Evolutionary conservation across 2,329 filamentous ascomycete genomes (phyloP), one percentile per base, ranked within the genome.

Genomic region (Sphaceloma murrayae): DNA sequence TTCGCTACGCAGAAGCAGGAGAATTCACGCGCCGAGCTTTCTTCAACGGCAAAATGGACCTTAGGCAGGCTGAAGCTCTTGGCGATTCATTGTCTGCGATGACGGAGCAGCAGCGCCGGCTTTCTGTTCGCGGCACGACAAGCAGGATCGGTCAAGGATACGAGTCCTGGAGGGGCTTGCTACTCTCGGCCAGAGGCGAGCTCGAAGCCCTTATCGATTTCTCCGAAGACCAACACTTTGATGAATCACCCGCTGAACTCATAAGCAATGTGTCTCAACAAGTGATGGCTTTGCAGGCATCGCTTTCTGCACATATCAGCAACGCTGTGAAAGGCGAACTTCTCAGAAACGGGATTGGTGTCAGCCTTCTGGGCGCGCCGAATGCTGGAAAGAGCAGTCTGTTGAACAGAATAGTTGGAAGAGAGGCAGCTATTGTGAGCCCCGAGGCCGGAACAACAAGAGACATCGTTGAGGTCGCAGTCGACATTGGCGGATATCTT

Each of bases 161-260:
- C 60, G 87, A 95, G 53, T 56, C 56, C 7, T 98, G 91, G 91
- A 78, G 89, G 18, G 68, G 75, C 51, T 71, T 78, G 51, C 66
- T 98, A 13, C 68, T 96, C 5, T 73, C 82, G 50, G 88, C 88
- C 7, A 77, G 91, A 2, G 91, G 86, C 7, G 88, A 96, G 64
- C 72, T 98, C 29, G 91, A 98, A 63, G 91, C 91, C 0, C 66
- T 98, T 53, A 96, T 98, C 49, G 91, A 98, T 63, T 98, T 98
- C 60, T 83, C 85, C 1, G 91, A 98, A 61, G 91, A 96, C 56
- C 89, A 98, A 63, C 85, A 96, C 65, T 94, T 98, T 56, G 88
- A 96, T 53, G 87, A 94, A 62, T 81, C 85, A 2, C 83, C 86
- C 1, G 66, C 72, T 0, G 74, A 83, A 45, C 69, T 96, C 16